Percentiles rank a stretch among this genome's conserved stretches.
phyloP scores from a whole-genome alignment of 257 asterid genomes.

The Solanum sitiens region DNA sequence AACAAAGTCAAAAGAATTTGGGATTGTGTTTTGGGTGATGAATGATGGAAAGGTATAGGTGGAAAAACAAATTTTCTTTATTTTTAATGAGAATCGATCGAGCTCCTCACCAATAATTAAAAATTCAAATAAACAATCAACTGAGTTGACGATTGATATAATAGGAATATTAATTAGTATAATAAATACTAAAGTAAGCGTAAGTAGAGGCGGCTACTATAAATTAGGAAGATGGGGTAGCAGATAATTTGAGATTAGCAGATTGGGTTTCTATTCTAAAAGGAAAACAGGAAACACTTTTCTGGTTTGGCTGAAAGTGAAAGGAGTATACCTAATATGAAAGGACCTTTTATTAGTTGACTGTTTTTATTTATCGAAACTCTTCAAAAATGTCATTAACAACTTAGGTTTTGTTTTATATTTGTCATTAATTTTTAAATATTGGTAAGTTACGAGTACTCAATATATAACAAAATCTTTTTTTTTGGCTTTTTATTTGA shows the following conservation, averaged over 20 bases:
- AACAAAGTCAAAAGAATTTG: background rate
- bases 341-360: background rate
- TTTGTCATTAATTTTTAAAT: no score
- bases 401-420: no score
- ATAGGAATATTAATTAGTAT: no score
- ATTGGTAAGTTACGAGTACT: background rate
- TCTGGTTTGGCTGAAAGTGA: background rate
- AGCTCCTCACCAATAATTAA: no score
- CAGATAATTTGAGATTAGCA: background rate
- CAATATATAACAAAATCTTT: no score
- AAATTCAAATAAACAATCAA: no score
- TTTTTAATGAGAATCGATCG: no score
- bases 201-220: background rate
- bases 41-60: background rate
- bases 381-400: no score
- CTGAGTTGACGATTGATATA: no score
- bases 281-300: background rate
- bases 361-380: background rate
- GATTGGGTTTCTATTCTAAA: background rate
- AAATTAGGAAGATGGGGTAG: background rate
- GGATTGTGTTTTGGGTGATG: background rate
- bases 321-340: background rate
- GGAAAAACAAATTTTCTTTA: no score
- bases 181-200: background rate
- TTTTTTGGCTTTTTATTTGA: accelerated